Base-by-base conservation (phyloP, 768 basidiomycete species). In the Daedaleopsis sinensis region DNA sequence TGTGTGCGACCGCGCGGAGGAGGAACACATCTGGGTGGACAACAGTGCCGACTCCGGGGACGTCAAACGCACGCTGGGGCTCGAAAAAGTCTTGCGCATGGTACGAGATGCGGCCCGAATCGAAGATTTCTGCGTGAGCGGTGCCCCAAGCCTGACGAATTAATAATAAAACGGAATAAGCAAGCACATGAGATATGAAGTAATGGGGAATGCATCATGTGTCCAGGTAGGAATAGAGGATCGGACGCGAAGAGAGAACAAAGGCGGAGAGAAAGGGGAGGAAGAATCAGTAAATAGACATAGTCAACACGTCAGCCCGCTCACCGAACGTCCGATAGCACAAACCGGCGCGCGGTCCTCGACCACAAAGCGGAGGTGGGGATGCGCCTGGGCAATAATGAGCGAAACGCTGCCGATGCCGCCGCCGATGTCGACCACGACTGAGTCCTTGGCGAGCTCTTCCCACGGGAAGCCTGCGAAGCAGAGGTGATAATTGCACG, bases 391-490 rank as follows among this genome's bases (percentile, higher is more conserved):
- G 19, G 61, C 61, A 10, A 66, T 24, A 6, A 23, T 32, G 21
- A 66, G 18, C 16, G 61, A 63, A 1, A 49, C 39, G 13, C 52
- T 51, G n/a, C 65, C 65, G 8, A 63, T 56, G 12, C 65, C 65
- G 27, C 52, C 61, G 6, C 57, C 57, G 16, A 63, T 57, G 49
- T 66, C 65, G 16, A 66, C 65, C 6, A 63, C 49, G 18, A 53
- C 48, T 1, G 57, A 44, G 15, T 35, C 61, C 5, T 21, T 21
- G 2, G 53, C 50, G 4, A 66, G 49, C 38, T 37, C 24, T n/a
- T 55, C 53, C 65, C 61, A 66, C 24, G 57, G 61, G 36, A 56
- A 66, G 8, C 57, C 65, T 66, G 38, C 83, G 21, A 85, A 87
- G 13, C 39, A 18, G 11, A 10, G 3, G 39, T 42, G 39, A 5